Evolutionary conservation across 768 basidiomycete genomes (phyloP).

Genomic region (Naganishia friedmannii): DNA sequence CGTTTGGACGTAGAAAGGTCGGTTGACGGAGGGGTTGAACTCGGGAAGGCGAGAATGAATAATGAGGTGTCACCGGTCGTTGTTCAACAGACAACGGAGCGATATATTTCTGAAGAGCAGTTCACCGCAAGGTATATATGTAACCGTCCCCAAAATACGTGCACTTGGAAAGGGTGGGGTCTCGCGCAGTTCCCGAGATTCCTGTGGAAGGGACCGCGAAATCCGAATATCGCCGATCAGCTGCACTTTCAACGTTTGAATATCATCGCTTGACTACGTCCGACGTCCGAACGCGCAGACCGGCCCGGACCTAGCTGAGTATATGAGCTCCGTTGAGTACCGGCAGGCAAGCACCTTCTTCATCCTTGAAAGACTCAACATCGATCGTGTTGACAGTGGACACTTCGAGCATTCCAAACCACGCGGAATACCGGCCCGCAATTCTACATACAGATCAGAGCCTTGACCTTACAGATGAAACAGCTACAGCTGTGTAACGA

Average conservation of each 20-base stretch:
- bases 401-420: too few species aligned
- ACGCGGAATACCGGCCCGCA: too few species aligned
- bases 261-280: not conserved
- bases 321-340: not conserved
- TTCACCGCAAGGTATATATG: not conserved
- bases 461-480: too few species aligned
- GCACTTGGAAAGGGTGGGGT: too few species aligned
- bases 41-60: not conserved
- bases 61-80: not conserved
- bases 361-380: too few species aligned
- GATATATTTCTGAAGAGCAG: too few species aligned
- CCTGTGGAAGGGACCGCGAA: not conserved
- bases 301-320: not conserved
- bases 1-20: constrained; percentile 19
- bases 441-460: too few species aligned
- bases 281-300: not conserved
- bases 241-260: not conserved
- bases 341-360: not conserved
- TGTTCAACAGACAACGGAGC: too few species aligned
- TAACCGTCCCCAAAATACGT: too few species aligned
- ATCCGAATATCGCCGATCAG: not conserved
- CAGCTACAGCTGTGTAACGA: too few species aligned
- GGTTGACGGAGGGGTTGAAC: not conserved
- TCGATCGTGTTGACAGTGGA: too few species aligned
- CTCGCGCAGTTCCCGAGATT: too few species aligned